Evolutionary conservation across 202 grass and related monocot genomes (phyloP).

Genomic region (Hordeum pubiflorum): DNA sequence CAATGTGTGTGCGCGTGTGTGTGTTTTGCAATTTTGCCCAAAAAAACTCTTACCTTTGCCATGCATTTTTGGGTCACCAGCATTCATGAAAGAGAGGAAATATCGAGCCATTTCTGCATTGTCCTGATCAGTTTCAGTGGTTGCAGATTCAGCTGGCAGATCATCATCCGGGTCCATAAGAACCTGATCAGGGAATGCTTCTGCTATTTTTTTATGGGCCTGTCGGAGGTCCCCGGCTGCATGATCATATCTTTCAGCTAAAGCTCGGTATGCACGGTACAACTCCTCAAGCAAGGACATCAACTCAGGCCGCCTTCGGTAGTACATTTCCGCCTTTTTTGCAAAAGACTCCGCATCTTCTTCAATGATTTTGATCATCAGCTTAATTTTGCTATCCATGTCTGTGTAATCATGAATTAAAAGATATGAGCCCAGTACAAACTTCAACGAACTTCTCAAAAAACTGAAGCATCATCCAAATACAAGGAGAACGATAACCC

Average conservation of each 20-base stretch:
- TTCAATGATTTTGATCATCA: conserved; percentile 94
- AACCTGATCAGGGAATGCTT: conserved; percentile 72
- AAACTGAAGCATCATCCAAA: not conserved
- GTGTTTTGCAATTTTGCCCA: not conserved
- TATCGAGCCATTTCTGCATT: conserved; percentile 37
- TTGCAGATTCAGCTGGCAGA: conserved; percentile 42
- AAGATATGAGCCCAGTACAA: conserved; percentile 16
- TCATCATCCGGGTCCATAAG: conserved; percentile 74
- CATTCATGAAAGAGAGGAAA: conserved; percentile 38
- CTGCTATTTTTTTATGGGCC: conserved; percentile 80
- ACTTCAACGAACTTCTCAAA: not conserved
- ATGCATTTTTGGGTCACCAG: conserved; percentile 30
- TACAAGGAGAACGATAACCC: not conserved
- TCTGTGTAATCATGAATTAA: conserved; percentile 47
- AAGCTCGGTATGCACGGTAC: conserved; percentile 74
- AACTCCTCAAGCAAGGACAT: conserved; percentile 88
- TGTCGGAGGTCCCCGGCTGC: conserved; percentile 64
- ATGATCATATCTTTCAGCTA: conserved; percentile 89
- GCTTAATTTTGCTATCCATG: conserved; percentile 88
- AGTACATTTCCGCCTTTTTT: conserved; percentile 98
- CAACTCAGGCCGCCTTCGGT: conserved; percentile 76
- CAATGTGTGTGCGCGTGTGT: not conserved
- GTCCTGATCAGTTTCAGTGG: conserved; percentile 37
- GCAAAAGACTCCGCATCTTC: conserved; percentile 92
- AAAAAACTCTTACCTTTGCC: conserved; percentile 24